Evolutionary conservation across 1,284 basidiomycete species (phyloP).

Genomic region (Ustilago hordei): DNA sequence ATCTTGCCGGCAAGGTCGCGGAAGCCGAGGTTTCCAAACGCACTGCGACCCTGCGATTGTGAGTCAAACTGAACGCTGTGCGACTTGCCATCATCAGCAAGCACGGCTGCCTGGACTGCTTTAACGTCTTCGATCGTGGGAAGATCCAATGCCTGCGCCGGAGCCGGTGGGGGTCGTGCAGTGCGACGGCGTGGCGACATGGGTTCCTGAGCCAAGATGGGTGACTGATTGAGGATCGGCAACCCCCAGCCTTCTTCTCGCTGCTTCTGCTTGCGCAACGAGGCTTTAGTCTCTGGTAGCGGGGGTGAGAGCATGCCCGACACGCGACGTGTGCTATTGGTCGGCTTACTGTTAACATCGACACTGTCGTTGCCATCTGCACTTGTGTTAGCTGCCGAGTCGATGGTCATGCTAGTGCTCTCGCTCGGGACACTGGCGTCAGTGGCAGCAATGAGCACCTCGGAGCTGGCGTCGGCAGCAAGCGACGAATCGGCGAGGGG

Average conservation of each 20-base stretch:
- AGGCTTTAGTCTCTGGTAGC: slow-evolving; percentile 49
- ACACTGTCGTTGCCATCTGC: slow-evolving; percentile 4
- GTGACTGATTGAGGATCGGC: slow-evolving; percentile 20
- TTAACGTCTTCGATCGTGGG: slow-evolving; percentile 68
- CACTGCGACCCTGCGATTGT: slow-evolving; percentile 18
- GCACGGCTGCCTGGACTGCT: slow-evolving; percentile 58
- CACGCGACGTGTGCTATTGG: slow-evolving; percentile 36
- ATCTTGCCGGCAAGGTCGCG: slow-evolving; percentile 42
- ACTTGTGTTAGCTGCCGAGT: not conserved
- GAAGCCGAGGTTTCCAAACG: slow-evolving; percentile 39
- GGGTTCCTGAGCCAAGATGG: slow-evolving; percentile 9
- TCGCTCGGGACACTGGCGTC: slow-evolving; percentile 16
- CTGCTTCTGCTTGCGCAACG: slow-evolving; percentile 59
- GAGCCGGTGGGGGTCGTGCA: slow-evolving; percentile 49
- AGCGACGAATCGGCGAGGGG: slow-evolving; percentile 36
- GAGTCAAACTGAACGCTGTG: slow-evolving; percentile 50
- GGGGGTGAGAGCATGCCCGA: slow-evolving; percentile 42
- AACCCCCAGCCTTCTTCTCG: slow-evolving; percentile 49
- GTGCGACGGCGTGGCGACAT: slow-evolving; percentile 18
- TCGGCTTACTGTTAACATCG: slow-evolving; percentile 35
- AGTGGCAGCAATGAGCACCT: slow-evolving; percentile 29
- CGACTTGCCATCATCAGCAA: slow-evolving; percentile 51
- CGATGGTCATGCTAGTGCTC: not conserved
- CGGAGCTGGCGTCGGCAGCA: slow-evolving; percentile 32
- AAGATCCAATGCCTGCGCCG: slow-evolving; percentile 58